These are phyloP conservation scores for Spizellomyces sp. DNA, from an alignment of 192 early-diverging fungal genomes.

Conservation along the genomic window DNA sequence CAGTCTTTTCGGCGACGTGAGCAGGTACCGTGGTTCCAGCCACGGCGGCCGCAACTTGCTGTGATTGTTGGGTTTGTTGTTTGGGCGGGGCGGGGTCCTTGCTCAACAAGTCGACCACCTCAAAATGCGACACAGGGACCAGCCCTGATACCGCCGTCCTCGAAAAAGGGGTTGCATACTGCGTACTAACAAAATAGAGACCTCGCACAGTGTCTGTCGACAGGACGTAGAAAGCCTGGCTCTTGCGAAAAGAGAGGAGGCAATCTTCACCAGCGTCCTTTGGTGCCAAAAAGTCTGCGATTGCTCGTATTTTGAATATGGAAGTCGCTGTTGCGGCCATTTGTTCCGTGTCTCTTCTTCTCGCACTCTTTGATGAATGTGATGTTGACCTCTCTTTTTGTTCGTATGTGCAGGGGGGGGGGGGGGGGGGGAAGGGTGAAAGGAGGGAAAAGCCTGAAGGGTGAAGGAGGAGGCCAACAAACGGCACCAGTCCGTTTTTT, in stretches of 20 bases:
- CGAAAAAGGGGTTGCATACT: constrained; percentile 55
- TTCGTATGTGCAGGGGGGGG: no score
- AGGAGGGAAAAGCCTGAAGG: no score
- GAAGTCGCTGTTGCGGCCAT: constrained; percentile 39
- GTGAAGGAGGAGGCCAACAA: no score
- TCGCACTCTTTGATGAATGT: no score
- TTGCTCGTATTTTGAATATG: constrained; percentile 54
- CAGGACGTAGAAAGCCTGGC: constrained; percentile 54
- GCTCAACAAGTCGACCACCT: constrained; percentile 43
- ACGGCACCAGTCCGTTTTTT: no score
- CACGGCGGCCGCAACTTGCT: neutral
- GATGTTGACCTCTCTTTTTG: no score
- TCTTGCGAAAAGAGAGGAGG: constrained; percentile 52
- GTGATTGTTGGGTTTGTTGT: neutral
- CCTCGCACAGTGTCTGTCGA: constrained; percentile 39
- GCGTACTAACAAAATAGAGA: constrained; percentile 54
- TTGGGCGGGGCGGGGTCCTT: constrained; percentile 32
- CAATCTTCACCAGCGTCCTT: constrained; percentile 13
- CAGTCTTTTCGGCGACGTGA: neutral
- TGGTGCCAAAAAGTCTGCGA: constrained; percentile 47
- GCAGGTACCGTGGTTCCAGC: constrained; percentile 1
- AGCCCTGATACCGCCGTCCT: constrained; percentile 51
- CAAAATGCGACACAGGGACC: constrained; percentile 50
- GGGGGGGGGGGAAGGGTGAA: no score
- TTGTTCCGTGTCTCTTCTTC: no score